phyloP scores from a whole-genome alignment of 306 rosid species.

The Gastrolobium villosum region DNA sequence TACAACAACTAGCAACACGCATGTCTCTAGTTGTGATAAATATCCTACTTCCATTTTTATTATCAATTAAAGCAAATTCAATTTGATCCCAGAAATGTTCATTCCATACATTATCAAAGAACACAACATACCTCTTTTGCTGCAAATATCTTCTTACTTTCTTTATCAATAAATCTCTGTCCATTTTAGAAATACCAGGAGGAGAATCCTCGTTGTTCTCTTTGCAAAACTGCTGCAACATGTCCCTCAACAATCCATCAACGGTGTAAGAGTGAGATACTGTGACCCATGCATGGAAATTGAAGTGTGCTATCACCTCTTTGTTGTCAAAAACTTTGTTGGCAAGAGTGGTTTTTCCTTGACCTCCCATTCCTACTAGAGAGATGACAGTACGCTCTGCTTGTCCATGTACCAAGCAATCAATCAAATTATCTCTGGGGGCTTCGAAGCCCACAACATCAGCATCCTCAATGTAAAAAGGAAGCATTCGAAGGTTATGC shows the following conservation, averaged over 20 bases:
- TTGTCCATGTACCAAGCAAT: not conserved
- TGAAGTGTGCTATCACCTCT: not conserved
- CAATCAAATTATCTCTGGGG: not conserved
- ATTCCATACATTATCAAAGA: conserved; percentile 33
- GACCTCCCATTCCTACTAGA: conserved; percentile 27
- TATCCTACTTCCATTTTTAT: conserved; percentile 12
- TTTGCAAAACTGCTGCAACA: not conserved
- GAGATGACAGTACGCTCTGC: not conserved
- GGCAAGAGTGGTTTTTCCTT: conserved; percentile 42
- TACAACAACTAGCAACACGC: not conserved
- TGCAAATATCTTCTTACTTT: not conserved
- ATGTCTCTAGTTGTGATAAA: not conserved
- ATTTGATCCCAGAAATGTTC: not conserved
- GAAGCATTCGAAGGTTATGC: not conserved
- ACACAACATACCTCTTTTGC: not conserved
- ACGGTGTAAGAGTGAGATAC: conserved; percentile 21
- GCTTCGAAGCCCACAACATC: conserved; percentile 18
- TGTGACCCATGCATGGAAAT: not conserved
- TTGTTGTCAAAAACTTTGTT: conserved; percentile 8
- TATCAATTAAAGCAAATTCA: not conserved
- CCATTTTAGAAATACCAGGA: not conserved
- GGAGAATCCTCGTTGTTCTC: not conserved
- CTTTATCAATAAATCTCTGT: not conserved
- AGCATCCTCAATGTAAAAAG: not conserved
- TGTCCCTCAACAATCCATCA: not conserved